phyloP scores from a whole-genome alignment of 1,284 basidiomycete species.

The Anthracocystis walkeri region DNA sequence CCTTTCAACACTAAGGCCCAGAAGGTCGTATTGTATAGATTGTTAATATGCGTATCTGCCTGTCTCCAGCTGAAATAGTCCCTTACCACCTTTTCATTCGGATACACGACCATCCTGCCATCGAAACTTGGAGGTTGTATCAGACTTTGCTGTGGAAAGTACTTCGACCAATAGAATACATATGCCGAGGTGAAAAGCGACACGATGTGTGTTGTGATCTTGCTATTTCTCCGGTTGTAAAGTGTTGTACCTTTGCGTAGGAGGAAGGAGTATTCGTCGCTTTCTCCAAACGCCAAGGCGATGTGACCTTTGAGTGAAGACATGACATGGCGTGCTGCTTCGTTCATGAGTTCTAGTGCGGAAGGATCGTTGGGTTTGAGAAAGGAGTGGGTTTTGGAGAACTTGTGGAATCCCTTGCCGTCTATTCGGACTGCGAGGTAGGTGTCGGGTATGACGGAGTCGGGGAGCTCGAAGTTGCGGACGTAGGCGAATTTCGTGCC shows the following conservation, averaged over 20 bases:
- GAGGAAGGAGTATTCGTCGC: slow-evolving; percentile 96
- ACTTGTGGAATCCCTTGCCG: slow-evolving; percentile 95
- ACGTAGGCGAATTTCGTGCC: slow-evolving; percentile 93
- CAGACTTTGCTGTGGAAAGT: slow-evolving; percentile 80
- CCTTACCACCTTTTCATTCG: slow-evolving; percentile 77
- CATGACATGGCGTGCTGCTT: slow-evolving; percentile 85
- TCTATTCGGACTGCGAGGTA: slow-evolving; percentile 90
- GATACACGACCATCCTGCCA: slow-evolving; percentile 84
- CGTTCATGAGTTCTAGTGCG: slow-evolving; percentile 92
- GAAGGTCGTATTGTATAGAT: slow-evolving; percentile 94
- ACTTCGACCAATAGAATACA: slow-evolving; percentile 84
- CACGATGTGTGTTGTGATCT: slow-evolving; percentile 87
- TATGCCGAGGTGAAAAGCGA: slow-evolving; percentile 94
- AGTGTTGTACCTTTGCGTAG: slow-evolving; percentile 80
- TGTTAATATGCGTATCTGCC: slow-evolving; percentile 97
- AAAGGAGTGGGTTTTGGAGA: slow-evolving; percentile 85
- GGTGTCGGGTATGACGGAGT: slow-evolving; percentile 84
- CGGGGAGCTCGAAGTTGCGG: slow-evolving; percentile 87
- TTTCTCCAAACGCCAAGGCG: slow-evolving; percentile 84
- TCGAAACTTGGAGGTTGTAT: slow-evolving; percentile 90
- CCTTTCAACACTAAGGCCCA: slow-evolving; percentile 91
- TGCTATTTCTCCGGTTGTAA: slow-evolving; percentile 83
- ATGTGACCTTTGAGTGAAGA: slow-evolving; percentile 64
- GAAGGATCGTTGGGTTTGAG: slow-evolving; percentile 89
- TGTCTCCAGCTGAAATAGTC: slow-evolving; percentile 98